Evolutionary conservation across 305 asterid genomes (phyloP).

Genomic region (Striga hermonthica): DNA sequence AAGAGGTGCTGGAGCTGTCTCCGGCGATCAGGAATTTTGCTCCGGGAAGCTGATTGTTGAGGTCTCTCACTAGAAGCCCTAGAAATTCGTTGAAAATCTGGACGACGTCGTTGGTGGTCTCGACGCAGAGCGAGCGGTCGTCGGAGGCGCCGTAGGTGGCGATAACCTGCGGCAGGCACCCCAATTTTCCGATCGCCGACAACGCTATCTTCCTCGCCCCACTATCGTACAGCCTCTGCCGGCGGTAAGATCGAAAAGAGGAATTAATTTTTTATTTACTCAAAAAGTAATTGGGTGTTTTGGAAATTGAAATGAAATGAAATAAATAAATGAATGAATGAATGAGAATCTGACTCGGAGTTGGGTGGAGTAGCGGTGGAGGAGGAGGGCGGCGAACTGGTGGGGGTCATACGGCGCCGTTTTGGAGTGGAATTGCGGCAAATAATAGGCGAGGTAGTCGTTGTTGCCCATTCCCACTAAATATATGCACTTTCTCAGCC

Average conservation of each 20-base stretch:
- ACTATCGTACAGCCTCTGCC: conserved; percentile 35
- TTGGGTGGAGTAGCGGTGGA: conserved; percentile 32
- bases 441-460: conserved; percentile 41
- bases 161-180: conserved; percentile 39
- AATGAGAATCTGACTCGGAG: conserved; percentile 33
- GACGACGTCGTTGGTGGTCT: conserved; percentile 26
- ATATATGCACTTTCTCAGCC: conserved; percentile 36
- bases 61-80: conserved; percentile 12
- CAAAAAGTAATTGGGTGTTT: background rate
- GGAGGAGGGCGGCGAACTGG: conserved; percentile 35
- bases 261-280: background rate
- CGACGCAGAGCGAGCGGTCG: conserved; percentile 29
- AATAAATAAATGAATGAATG: background rate
- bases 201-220: conserved; percentile 50
- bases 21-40: conserved; percentile 25
- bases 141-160: conserved; percentile 29
- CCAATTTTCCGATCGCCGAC: conserved; percentile 32
- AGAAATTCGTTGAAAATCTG: conserved; percentile 29
- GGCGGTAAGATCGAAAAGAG: too few relatives aligned
- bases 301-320: background rate
- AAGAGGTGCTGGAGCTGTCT: conserved; percentile 5
- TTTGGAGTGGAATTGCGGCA: conserved; percentile 36
- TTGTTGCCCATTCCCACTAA: conserved; percentile 41
- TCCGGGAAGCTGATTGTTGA: conserved; percentile 24
- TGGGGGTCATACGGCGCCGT: conserved; percentile 28